These are phyloP conservation scores for Myriosclerotinia curreyana DNA, from an alignment of 2,329 filamentous ascomycete species.

Conservation along the genomic window DNA sequence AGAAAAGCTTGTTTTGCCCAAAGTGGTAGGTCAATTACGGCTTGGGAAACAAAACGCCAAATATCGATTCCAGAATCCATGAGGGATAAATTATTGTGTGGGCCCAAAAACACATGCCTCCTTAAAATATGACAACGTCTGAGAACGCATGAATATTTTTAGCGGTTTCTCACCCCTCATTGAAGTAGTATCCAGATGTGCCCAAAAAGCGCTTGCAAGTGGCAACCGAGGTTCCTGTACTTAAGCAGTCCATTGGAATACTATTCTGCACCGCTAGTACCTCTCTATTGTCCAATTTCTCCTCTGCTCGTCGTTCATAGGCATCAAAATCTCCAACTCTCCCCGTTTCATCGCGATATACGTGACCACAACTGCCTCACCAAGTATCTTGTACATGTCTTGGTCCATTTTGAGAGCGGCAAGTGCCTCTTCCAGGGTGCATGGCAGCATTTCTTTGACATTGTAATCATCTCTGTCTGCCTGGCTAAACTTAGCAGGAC, in stretches of 20 bases:
- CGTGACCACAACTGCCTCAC: conserved; percentile 50
- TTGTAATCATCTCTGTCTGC: conserved; percentile 51
- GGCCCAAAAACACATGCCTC: not conserved
- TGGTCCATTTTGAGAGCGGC: conserved; percentile 49
- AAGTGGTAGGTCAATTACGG: not conserved
- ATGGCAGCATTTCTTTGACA: conserved; percentile 54
- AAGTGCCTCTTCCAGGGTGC: conserved; percentile 54
- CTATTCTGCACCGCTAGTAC: conserved; percentile 46
- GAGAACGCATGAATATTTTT: not conserved
- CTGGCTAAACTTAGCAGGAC: conserved; percentile 51
- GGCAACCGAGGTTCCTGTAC: no score
- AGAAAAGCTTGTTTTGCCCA: not conserved
- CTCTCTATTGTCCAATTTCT: conserved; percentile 62
- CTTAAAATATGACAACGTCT: not conserved
- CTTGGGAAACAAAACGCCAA: not conserved
- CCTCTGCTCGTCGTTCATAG: conserved; percentile 49
- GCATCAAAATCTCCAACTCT: conserved; percentile 52
- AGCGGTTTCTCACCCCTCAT: not conserved
- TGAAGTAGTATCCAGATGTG: not conserved
- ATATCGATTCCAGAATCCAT: conserved; percentile 4
- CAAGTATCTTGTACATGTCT: conserved; percentile 47
- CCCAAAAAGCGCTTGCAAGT: not conserved
- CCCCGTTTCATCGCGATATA: conserved; percentile 58
- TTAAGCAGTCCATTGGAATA: not conserved
- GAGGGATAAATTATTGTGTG: not conserved